Evolutionary conservation across 2,329 filamentous ascomycete genomes (phyloP).

Genomic region (Claviceps sorghi): DNA sequence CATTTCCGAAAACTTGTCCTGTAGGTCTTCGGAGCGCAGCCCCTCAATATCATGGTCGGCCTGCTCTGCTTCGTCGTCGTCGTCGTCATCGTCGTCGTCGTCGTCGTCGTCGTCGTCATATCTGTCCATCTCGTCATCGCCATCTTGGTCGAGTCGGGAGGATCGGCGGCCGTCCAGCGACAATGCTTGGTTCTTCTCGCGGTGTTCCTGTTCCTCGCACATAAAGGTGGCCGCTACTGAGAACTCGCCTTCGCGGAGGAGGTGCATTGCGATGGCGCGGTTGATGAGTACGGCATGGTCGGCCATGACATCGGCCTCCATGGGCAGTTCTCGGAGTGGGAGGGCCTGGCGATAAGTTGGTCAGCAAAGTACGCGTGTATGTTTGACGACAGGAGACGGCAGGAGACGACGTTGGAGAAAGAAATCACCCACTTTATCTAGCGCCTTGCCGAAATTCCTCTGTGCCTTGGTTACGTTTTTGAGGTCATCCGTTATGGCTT

Average conservation of each 20-base stretch:
- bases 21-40: conserved; percentile 38
- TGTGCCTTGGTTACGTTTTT: conserved; percentile 73
- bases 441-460: conserved; percentile 67
- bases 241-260: conserved; percentile 89
- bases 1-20: conserved; percentile 74
- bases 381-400: not conserved
- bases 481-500: conserved; percentile 64
- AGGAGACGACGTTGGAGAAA: not conserved
- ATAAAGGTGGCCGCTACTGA: conserved; percentile 75
- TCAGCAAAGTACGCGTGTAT: not conserved
- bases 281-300: conserved; percentile 68
- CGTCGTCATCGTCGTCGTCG: conserved; percentile 1
- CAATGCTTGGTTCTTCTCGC: conserved; percentile 8
- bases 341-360: conserved; percentile 15
- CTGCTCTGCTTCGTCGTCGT: conserved; percentile 1
- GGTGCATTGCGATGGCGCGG: conserved; percentile 88
- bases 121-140: conserved; percentile 19
- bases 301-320: conserved; percentile 66
- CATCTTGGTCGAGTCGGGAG: conserved; percentile 16
- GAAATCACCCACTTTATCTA: conserved; percentile 53
- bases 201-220: conserved; percentile 44
- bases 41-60: conserved; percentile 13
- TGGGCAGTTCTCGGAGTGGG: conserved; percentile 49
- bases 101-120: conserved; percentile 12
- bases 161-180: conserved; percentile 5